Percentiles rank a stretch among this genome's conserved stretches.
Evolutionary conservation across 306 rosid species (phyloP).

Genomic region (Rosa persica): DNA sequence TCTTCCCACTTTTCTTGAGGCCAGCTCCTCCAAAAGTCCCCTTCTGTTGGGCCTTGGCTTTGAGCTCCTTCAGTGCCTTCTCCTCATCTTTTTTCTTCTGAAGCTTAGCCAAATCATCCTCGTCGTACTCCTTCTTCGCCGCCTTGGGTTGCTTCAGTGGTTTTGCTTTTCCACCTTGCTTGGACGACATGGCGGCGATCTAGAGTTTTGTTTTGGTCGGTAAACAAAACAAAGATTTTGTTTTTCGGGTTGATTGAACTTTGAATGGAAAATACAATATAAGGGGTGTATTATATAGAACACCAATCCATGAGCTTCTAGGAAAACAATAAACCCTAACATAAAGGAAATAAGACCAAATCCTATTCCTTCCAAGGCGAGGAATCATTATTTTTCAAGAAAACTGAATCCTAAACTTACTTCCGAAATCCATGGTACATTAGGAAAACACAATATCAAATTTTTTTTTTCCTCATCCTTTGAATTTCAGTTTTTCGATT

Average conservation of each 20-base stretch:
- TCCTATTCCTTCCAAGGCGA: background rate
- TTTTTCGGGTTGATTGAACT: background rate
- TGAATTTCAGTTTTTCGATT: background rate
- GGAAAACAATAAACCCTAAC: background rate
- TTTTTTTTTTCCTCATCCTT: no score
- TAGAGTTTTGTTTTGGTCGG: slow-evolving; percentile 9
- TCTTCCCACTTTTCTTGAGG: slow-evolving; percentile 90
- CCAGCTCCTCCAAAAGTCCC: slow-evolving; percentile 82
- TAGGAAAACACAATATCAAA: background rate
- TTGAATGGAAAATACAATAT: background rate
- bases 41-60: slow-evolving; percentile 75
- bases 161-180: slow-evolving; percentile 97
- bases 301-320: background rate
- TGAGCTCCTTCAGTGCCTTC: slow-evolving; percentile 85
- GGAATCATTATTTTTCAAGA: background rate
- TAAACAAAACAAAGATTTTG: background rate
- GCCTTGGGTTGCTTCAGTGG: slow-evolving; percentile 92
- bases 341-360: background rate
- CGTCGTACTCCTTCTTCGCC: slow-evolving; percentile 82
- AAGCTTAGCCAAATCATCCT: slow-evolving; percentile 79
- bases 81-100: slow-evolving; percentile 94
- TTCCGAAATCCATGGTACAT: background rate
- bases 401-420: background rate
- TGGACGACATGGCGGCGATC: slow-evolving; percentile 73
- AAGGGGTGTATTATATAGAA: background rate